phyloP scores from a whole-genome alignment of 2,329 filamentous ascomycete species.

The Beauveria caledonica region DNA sequence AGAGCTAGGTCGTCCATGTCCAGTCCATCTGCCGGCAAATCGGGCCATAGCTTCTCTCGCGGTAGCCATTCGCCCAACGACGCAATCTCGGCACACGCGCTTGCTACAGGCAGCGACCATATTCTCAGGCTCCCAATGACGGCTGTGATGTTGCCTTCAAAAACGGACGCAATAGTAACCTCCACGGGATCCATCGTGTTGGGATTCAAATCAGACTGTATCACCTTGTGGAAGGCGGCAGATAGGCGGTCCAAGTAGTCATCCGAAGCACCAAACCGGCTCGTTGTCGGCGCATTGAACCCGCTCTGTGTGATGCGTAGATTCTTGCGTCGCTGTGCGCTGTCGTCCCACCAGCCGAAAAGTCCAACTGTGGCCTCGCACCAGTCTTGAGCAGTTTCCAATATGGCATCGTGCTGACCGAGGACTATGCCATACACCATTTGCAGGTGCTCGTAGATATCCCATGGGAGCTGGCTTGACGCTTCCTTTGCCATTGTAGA shows the following conservation, averaged over 20 bases:
- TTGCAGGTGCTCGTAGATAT: constrained; percentile 77
- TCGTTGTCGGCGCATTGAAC: constrained; percentile 25
- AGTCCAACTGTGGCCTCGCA: constrained; percentile 78
- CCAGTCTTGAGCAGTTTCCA: constrained; percentile 79
- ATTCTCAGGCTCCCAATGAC: constrained; percentile 64
- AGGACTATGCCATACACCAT: constrained; percentile 74
- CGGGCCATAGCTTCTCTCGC: constrained; percentile 26
- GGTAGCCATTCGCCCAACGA: constrained; percentile 79
- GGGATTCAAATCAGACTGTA: constrained; percentile 64
- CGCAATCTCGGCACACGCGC: constrained; percentile 74
- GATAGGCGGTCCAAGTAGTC: constrained; percentile 69
- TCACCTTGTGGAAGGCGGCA: constrained; percentile 60
- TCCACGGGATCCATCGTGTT: constrained; percentile 70
- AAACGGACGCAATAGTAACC: constrained; percentile 70
- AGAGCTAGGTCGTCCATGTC: constrained; percentile 82
- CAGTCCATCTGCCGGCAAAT: constrained; percentile 55
- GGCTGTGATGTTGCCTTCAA: constrained; percentile 74
- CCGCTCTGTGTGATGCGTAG: constrained; percentile 33
- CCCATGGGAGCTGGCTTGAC: constrained; percentile 81
- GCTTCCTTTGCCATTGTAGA: constrained; percentile 67
- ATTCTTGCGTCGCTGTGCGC: constrained; percentile 40
- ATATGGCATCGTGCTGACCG: constrained; percentile 66
- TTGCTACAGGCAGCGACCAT: constrained; percentile 74
- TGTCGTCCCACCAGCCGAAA: constrained; percentile 87
- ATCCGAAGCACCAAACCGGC: constrained; percentile 45